A percentile compares a stretch with the other conserved stretches of the same genome.
Conservation (phyloP, 2,329 filamentous ascomycete genomes). For the Phaeomoniella chlamydospora region DNA sequence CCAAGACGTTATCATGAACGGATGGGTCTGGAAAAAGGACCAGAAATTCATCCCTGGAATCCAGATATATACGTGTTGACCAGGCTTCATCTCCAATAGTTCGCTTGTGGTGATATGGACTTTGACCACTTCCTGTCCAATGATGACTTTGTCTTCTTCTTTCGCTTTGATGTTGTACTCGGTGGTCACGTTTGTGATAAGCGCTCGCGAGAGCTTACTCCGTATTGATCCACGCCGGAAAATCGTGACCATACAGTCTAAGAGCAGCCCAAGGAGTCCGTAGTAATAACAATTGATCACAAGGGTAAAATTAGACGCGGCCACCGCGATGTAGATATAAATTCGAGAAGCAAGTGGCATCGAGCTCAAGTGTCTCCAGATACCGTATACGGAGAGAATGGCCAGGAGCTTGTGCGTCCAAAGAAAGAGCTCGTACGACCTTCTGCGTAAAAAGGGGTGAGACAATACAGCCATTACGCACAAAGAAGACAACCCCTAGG, state of each 20-base stretch:
- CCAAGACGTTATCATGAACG: slow-evolving; percentile 15
- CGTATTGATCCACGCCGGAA: slow-evolving; percentile 3
- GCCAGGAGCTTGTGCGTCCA: neutral
- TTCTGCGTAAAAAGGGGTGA: neutral
- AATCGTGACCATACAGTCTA: slow-evolving; percentile 2
- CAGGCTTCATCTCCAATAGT: slow-evolving; percentile 5
- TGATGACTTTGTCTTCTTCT: neutral
- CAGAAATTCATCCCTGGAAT: slow-evolving; percentile 7
- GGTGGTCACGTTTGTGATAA: slow-evolving; percentile 3
- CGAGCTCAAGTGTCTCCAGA: slow-evolving; percentile 6
- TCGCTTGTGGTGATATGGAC: slow-evolving; percentile 2
- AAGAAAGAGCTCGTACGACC: slow-evolving; percentile 1
- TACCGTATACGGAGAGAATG: neutral
- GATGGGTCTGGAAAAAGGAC: slow-evolving; percentile 13
- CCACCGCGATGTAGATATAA: slow-evolving; percentile 4
- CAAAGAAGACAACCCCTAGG: neutral
- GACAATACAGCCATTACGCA: neutral
- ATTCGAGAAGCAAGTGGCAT: neutral
- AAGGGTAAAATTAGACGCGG: neutral
- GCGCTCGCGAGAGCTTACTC: slow-evolving; percentile 3
- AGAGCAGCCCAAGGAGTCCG: no score
- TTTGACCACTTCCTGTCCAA: neutral
- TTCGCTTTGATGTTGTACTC: no score
- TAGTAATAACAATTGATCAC: no score
- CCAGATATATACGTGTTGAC: slow-evolving; percentile 9